phyloP scores from a whole-genome alignment of 2,329 filamentous ascomycete genomes.

The Hypoxylon rubiginosum region DNA sequence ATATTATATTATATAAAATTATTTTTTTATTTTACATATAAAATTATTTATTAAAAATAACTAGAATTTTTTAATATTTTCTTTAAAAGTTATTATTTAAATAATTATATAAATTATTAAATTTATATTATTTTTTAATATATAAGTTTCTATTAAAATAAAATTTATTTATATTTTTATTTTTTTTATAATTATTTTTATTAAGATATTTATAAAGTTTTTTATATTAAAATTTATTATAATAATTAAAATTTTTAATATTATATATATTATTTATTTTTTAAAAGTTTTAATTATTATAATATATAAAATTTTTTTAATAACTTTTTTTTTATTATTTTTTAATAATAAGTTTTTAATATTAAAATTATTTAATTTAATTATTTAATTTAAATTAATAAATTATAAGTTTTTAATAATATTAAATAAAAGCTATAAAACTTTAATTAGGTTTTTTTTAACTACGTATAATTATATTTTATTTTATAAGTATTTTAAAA shows the following conservation, averaged over 20 bases:
- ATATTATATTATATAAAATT: background rate
- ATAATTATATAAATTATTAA: too few relatives aligned
- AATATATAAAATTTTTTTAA: background rate
- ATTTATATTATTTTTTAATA: too few relatives aligned
- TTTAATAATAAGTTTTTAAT: too few relatives aligned
- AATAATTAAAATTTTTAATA: background rate
- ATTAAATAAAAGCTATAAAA: too few relatives aligned
- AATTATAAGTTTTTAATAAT: too few relatives aligned
- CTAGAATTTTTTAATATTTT: background rate
- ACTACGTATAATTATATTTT: background rate
- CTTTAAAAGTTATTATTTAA: too few relatives aligned
- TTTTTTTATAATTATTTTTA: background rate
- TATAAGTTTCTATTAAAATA: too few relatives aligned
- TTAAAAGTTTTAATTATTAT: background rate
- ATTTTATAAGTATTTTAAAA: background rate
- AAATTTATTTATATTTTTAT: background rate
- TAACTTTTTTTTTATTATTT: too few relatives aligned
- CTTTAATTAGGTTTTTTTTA: too few relatives aligned
- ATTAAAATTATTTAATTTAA: too few relatives aligned
- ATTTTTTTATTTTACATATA: background rate
- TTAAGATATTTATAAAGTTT: too few relatives aligned
- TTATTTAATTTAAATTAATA: too few relatives aligned
- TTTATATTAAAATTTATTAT: background rate
- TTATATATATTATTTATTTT: constrained; percentile 1
- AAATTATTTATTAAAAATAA: background rate